Percentiles rank a stretch among this genome's conserved stretches.
These are phyloP conservation scores for Lactarius hengduanensis DNA, from an alignment of 768 basidiomycete genomes.

Conservation along the genomic window DNA sequence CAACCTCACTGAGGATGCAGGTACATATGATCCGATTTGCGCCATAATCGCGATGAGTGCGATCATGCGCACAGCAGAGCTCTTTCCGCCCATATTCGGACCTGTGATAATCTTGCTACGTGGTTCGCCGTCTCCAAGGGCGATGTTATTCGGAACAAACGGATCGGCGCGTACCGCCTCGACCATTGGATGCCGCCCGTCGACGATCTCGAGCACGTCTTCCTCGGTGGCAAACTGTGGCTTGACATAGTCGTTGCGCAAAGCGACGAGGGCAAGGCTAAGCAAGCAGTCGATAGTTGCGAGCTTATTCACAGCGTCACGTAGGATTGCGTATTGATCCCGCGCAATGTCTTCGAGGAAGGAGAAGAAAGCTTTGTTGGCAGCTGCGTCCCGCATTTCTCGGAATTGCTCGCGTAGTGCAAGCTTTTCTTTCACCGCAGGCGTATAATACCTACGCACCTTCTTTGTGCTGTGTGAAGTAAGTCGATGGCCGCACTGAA, in stretches of 20 bases:
- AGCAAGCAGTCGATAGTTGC: conserved; percentile 85
- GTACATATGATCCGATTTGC: conserved; percentile 93
- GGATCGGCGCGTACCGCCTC: conserved; percentile 75
- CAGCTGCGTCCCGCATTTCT: conserved; percentile 68
- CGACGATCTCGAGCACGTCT: conserved; percentile 65
- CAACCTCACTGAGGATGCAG: conserved; percentile 69
- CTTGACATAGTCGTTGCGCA: conserved; percentile 71
- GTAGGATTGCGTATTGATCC: conserved; percentile 66
- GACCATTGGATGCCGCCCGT: conserved; percentile 94
- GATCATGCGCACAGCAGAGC: conserved; percentile 76
- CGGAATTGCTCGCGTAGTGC: conserved; percentile 72
- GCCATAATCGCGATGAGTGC: conserved; percentile 76
- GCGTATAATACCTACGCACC: conserved; percentile 72
- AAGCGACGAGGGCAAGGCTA: conserved; percentile 78
- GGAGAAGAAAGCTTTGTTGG: conserved; percentile 59
- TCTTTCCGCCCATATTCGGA: conserved; percentile 89
- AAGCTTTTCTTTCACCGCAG: conserved; percentile 56
- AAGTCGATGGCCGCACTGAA: conserved; percentile 7
- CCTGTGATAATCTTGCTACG: conserved; percentile 76
- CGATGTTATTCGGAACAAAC: conserved; percentile 81
- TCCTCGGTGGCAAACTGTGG: conserved; percentile 72
- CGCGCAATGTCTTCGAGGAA: conserved; percentile 71
- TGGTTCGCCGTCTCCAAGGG: conserved; percentile 54
- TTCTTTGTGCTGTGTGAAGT: conserved; percentile 60
- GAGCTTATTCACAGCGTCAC: conserved; percentile 75